A percentile compares a stretch with the other conserved stretches of the same genome.
phyloP scores from a whole-genome alignment of 345 rosid genomes.

The Moricandia arvensis region DNA sequence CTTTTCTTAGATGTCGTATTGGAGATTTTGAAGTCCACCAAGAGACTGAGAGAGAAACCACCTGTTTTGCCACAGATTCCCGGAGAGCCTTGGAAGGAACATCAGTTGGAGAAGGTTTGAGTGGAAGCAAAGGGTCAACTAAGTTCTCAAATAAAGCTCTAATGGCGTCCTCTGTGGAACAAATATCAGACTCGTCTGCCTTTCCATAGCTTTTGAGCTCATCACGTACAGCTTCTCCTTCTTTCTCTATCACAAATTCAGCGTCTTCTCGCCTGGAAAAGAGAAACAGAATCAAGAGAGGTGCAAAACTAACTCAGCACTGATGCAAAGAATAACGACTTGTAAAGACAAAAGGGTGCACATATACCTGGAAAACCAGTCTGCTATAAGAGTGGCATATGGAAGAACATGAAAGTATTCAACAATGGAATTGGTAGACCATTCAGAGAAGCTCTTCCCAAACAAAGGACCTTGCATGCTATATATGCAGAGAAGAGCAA shows the following conservation, averaged over 20 bases:
- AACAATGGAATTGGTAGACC: conserved; percentile 45
- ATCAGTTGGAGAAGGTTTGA: conserved; percentile 34
- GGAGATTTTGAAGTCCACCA: background rate
- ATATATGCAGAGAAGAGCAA: conserved; percentile 14
- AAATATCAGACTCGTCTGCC: conserved; percentile 13
- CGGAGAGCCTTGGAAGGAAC: conserved; percentile 44
- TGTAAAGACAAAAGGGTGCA: background rate
- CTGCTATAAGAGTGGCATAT: conserved; percentile 43
- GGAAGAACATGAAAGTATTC: conserved; percentile 64
- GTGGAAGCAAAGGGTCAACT: conserved; percentile 72
- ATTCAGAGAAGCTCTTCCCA: conserved; percentile 29
- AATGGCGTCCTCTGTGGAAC: conserved; percentile 68
- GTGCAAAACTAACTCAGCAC: conserved; percentile 4
- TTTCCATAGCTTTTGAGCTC: conserved; percentile 7
- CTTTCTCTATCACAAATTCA: conserved; percentile 32
- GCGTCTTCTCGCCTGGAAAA: conserved; percentile 21
- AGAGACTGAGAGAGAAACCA: conserved; percentile 19
- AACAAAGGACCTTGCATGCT: conserved; percentile 65
- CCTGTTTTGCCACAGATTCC: conserved; percentile 72
- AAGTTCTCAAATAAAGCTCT: conserved; percentile 51
- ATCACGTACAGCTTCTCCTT: conserved; percentile 22
- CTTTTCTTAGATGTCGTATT: background rate
- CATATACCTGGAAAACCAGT: conserved; percentile 53
- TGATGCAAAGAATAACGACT: background rate
- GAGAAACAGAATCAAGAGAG: background rate